These are phyloP conservation scores for Backusella macrospora DNA, from an alignment of 192 early-diverging fungal species.

Conservation along the genomic window DNA sequence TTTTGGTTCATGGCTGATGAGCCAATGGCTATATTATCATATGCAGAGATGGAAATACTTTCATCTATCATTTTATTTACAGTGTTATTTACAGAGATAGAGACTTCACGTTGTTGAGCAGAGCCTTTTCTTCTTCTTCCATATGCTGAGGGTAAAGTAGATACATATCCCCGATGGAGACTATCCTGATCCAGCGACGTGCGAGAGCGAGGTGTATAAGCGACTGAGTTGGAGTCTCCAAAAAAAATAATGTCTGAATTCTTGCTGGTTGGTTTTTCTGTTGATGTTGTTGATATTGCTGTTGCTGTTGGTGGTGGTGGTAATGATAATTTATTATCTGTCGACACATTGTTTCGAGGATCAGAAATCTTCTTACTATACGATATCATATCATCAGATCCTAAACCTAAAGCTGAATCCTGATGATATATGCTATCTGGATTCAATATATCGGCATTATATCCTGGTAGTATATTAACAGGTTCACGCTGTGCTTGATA, in stretches of 20 bases:
- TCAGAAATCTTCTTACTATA: background rate
- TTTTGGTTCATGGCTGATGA: background rate
- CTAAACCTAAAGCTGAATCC: background rate
- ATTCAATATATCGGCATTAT: background rate
- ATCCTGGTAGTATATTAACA: background rate
- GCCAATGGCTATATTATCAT: background rate
- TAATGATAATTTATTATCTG: background rate
- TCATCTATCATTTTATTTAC: background rate
- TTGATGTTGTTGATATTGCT: too few species aligned
- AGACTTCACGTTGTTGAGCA: background rate
- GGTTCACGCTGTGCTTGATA: constrained; percentile 12
- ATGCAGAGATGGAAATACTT: background rate
- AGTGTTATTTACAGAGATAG: background rate
- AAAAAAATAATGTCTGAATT: constrained; percentile 1
- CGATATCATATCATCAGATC: constrained; percentile 14
- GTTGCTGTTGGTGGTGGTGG: background rate
- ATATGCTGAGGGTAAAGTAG: constrained; percentile 6
- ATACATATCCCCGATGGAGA: constrained; percentile 3
- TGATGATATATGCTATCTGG: background rate
- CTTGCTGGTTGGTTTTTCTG: background rate
- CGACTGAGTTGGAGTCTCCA: background rate
- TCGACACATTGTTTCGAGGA: background rate
- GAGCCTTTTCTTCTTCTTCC: background rate
- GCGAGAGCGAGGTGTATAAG: background rate
- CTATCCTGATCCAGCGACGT: background rate